phyloP scores from a whole-genome alignment of 1,139 yeast genomes.

The Candida frijolesensis region DNA sequence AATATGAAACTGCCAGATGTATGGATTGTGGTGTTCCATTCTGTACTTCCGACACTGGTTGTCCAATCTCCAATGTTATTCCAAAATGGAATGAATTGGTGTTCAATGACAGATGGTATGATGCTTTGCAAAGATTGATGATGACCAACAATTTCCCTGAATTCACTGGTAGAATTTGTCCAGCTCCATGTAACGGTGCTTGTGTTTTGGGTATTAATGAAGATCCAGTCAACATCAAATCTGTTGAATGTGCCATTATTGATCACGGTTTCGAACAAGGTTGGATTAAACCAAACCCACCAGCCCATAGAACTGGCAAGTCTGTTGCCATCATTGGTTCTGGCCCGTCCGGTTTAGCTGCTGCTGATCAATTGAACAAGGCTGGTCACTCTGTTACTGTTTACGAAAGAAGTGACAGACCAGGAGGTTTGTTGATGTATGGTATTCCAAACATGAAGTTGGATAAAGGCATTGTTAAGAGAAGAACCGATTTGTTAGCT shows the following conservation, averaged over 20 bases:
- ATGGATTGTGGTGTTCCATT: conserved; percentile 99
- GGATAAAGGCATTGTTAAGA: conserved; percentile 88
- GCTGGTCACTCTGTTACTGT: conserved; percentile 94
- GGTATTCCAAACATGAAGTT: conserved; percentile 99
- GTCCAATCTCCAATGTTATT: conserved; percentile 95
- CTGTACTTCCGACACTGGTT: conserved; percentile 97
- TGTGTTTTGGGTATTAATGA: conserved; percentile 93
- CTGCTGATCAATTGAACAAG: conserved; percentile 94
- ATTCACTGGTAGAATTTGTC: conserved; percentile 97
- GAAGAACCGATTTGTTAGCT: conserved; percentile 87
- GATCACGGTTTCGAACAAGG: conserved; percentile 97
- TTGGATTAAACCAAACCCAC: conserved; percentile 89
- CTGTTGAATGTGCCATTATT: conserved; percentile 93
- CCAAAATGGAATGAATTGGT: conserved; percentile 98
- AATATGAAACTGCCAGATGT: conserved; percentile 96
- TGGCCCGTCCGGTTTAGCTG: conserved; percentile 95
- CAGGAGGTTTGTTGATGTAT: conserved; percentile 97
- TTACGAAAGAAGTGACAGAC: conserved; percentile 91
- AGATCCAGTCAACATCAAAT: conserved; percentile 95
- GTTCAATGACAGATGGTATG: conserved; percentile 92
- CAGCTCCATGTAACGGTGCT: conserved; percentile 99
- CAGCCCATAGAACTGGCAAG: conserved; percentile 79
- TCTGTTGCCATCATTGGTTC: conserved; percentile 88
- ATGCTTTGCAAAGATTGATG: conserved; percentile 86
- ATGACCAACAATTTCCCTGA: conserved; percentile 99